Evolutionary conservation across 139 green algal species (phyloP).

Genomic region (Zygnema circumcarinatum): DNA sequence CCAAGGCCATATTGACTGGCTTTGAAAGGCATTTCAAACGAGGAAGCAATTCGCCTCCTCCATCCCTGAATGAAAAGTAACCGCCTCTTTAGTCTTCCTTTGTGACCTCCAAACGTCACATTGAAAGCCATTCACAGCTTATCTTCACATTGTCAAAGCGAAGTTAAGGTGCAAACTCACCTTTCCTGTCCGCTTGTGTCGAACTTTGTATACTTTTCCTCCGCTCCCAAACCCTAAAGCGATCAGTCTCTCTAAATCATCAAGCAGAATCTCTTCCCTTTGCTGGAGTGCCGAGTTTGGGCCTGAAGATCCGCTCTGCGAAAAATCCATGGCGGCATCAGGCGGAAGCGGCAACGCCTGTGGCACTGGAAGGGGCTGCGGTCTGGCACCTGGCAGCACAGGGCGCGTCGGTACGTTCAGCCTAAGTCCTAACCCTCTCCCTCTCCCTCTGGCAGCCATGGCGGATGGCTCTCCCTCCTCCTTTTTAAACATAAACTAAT

Average conservation of each 20-base stretch:
- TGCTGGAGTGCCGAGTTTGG: not conserved
- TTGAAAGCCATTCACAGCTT: too few relatives aligned
- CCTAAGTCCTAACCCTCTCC: constrained; percentile 10
- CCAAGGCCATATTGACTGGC: too few relatives aligned
- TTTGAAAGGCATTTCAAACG: too few relatives aligned
- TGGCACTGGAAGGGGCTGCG: not conserved
- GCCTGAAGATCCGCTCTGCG: not conserved
- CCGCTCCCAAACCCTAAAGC: constrained; percentile 26
- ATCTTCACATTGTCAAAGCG: too few relatives aligned
- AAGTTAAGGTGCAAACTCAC: too few relatives aligned
- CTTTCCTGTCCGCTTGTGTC: constrained; percentile 3
- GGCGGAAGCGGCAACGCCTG: constrained; percentile 11
- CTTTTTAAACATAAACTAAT: too few relatives aligned
- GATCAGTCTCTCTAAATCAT: constrained; percentile 23
- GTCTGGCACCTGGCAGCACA: not conserved
- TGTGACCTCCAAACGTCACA: too few relatives aligned
- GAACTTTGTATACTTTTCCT: constrained; percentile 42
- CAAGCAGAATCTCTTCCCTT: constrained; percentile 28
- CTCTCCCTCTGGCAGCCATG: constrained; percentile 20
- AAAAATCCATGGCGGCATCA: not conserved
- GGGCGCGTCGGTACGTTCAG: constrained; percentile 20
- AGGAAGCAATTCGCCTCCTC: too few relatives aligned
- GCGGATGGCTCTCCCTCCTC: too few relatives aligned
- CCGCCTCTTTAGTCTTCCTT: too few relatives aligned
- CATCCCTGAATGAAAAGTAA: too few relatives aligned